These are phyloP conservation scores for Verticillium longisporum DNA, from an alignment of 2,329 filamentous ascomycete genomes.

Conservation along the genomic window DNA sequence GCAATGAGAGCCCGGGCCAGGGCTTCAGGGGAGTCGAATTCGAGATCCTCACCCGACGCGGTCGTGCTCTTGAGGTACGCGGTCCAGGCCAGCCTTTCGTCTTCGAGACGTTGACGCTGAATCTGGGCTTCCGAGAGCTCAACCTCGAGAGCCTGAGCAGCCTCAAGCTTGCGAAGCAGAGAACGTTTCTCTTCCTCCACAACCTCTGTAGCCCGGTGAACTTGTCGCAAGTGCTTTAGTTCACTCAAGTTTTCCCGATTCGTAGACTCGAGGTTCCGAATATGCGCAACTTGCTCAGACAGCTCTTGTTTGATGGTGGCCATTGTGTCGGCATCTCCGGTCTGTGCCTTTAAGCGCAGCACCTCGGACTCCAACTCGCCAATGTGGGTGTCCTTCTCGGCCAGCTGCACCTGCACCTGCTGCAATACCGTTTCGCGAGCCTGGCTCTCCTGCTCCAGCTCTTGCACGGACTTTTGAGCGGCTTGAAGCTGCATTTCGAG, in stretches of 20 bases:
- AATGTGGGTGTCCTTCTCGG: constrained; percentile 62
- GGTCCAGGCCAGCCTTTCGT: constrained; percentile 82
- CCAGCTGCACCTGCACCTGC: constrained; percentile 58
- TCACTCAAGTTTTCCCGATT: constrained; percentile 76
- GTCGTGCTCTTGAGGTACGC: constrained; percentile 70
- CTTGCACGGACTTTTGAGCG: constrained; percentile 42
- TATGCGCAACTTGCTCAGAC: constrained; percentile 86
- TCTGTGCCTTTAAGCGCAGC: constrained; percentile 75
- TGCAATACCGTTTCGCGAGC: constrained; percentile 50
- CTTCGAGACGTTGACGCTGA: constrained; percentile 80
- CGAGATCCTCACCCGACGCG: constrained; percentile 50
- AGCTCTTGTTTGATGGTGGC: constrained; percentile 81
- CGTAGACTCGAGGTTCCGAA: constrained; percentile 71
- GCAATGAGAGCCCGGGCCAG: constrained; percentile 79
- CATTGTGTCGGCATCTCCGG: constrained; percentile 80
- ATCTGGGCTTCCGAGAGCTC: constrained; percentile 75
- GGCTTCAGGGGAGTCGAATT: constrained; percentile 83
- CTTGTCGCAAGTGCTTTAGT: constrained; percentile 71
- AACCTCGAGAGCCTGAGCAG: constrained; percentile 65
- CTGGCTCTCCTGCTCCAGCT: constrained; percentile 52
- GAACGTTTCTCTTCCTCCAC: constrained; percentile 92
- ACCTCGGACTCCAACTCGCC: constrained; percentile 78
- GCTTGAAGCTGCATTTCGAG: constrained; percentile 45
- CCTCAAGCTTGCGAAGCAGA: constrained; percentile 68
- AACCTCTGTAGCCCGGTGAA: constrained; percentile 82